Percentiles rank a stretch among this genome's conserved stretches.
phyloP scores from a whole-genome alignment of 2,329 filamentous ascomycete genomes.

The Fusarium tupiense region DNA sequence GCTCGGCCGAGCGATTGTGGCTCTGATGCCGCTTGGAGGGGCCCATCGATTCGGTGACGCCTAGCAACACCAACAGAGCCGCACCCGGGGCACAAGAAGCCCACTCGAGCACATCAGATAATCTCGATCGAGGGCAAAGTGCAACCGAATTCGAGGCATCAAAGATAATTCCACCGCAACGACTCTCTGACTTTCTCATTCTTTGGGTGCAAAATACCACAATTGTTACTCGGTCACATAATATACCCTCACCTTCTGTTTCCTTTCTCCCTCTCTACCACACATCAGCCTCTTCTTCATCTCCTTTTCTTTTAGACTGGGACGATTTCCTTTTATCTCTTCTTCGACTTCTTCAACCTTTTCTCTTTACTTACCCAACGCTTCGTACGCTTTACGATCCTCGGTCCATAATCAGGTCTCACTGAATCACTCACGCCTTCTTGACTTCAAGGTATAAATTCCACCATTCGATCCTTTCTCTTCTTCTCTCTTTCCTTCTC shows the following conservation, averaged over 20 bases:
- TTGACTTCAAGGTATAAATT: not conserved
- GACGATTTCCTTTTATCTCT: not conserved
- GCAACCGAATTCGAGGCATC: not conserved
- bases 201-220: not conserved
- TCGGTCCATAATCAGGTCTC: too few species aligned
- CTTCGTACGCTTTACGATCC: not conserved
- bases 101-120: not conserved
- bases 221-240: not conserved
- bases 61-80: slow-evolving; percentile 4
- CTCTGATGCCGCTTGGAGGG: slow-evolving; percentile 2
- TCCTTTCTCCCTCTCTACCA: not conserved
- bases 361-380: not conserved
- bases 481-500: not conserved
- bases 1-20: not conserved
- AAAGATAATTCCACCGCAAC: not conserved
- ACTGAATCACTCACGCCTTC: not conserved
- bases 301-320: not conserved
- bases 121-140: not conserved
- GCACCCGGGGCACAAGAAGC: not conserved
- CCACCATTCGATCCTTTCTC: not conserved
- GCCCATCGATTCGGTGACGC: not conserved
- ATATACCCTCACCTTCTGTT: not conserved
- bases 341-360: not conserved
- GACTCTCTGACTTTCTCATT: not conserved
- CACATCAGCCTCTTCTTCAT: not conserved